Evolutionary conservation across 2,329 filamentous ascomycete species (phyloP), one percentile per base, ranked within the genome.

Genomic region (Colletotrichum eleusines): DNA sequence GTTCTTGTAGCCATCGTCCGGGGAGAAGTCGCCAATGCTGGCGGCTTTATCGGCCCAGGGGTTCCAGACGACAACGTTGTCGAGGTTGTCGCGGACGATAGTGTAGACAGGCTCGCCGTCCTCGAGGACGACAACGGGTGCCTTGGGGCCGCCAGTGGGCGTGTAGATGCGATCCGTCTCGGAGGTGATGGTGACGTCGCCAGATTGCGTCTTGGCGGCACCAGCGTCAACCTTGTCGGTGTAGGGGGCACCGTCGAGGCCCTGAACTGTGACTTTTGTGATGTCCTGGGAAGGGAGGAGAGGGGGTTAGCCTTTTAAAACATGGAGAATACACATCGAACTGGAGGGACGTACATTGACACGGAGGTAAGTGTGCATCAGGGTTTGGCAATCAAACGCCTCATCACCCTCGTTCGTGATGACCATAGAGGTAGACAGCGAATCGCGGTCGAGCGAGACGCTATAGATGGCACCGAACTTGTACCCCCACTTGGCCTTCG

Each of bases 41-140:
- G 90, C 89, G 1, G 93, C 90, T 85, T 97, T 97, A 73, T 95
- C 93, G 50, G 87, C 86, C 94, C 95, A 98, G 1, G 96, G 96
- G 82, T 99, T 99, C 96, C 96, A 99, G 38, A 98, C 92, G 1
- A 98, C 95, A 20, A 96, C 91, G 75, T 98, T 94, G 73, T 89
- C 88, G 74, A 99, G 87, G 74, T 94, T 95, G 81, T 98, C 94
- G 72, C 96, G 90, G 50, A 92, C 89, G 66, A 98, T 86, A 71
- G 90, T 90, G 83, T 92, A 94, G 61, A 87, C 84, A 18, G 90
- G 85, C 77, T 87, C 87, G 71, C 89, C 91, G 60, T 82, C 87
- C 76, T 93, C 90, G 20, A 85, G 78, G 58, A 97, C 88, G 16
- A 87, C 78, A 57, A 93, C 81, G 1, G 87, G 83, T 55, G 86